These are phyloP conservation scores for Lasiodiplodia sp. DNA, from an alignment of 2,329 filamentous ascomycete species.

Conservation along the genomic window DNA sequence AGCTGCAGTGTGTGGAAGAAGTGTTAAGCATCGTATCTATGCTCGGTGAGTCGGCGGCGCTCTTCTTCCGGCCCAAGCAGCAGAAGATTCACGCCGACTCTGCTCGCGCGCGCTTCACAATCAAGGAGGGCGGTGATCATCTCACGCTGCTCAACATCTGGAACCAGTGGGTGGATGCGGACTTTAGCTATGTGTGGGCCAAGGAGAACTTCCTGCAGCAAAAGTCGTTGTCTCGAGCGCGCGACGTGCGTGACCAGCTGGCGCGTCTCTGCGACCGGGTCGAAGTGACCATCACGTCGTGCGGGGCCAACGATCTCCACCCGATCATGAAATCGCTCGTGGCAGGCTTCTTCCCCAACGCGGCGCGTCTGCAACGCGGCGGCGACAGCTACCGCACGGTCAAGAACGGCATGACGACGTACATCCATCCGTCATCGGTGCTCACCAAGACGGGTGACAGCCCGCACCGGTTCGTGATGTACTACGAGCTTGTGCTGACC, in stretches of 20 bases:
- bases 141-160: constrained; percentile 89
- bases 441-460: constrained; percentile 76
- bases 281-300: constrained; percentile 75
- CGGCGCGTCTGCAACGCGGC: constrained; percentile 79
- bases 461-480: constrained; percentile 87
- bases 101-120: constrained; percentile 84
- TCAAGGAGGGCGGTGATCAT: constrained; percentile 91
- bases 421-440: constrained; percentile 88
- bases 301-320: constrained; percentile 73
- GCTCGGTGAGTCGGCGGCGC: constrained; percentile 83
- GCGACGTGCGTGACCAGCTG: constrained; percentile 92
- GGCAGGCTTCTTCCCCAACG: constrained; percentile 93
- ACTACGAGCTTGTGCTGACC: constrained; percentile 82
- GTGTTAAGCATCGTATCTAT: constrained; percentile 93
- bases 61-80: constrained; percentile 96
- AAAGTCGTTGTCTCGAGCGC: constrained; percentile 83
- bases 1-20: constrained; percentile 92
- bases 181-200: constrained; percentile 87
- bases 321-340: constrained; percentile 89
- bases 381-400: constrained; percentile 91
- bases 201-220: constrained; percentile 95
- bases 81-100: constrained; percentile 97
- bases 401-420: constrained; percentile 87
- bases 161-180: constrained; percentile 93
- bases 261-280: constrained; percentile 92